These are phyloP conservation scores for Suhomyces kunorum DNA, from an alignment of 1,139 yeast species.

Conservation along the genomic window DNA sequence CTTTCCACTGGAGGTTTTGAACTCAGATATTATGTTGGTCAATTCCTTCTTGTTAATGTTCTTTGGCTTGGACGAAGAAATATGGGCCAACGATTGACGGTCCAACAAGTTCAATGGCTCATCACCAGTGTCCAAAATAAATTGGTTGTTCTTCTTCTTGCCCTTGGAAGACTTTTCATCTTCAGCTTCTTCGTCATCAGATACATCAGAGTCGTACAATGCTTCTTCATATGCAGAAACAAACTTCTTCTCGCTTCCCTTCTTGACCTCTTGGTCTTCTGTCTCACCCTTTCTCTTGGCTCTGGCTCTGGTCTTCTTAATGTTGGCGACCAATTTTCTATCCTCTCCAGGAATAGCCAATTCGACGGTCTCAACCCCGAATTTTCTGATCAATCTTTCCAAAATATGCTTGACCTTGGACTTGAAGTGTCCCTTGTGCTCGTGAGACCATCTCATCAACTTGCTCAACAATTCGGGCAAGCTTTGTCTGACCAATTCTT, in stretches of 20 bases:
- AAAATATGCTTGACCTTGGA: constrained; percentile 88
- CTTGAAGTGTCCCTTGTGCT: constrained; percentile 92
- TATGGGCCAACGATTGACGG: constrained; percentile 78
- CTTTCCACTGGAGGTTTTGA: constrained; percentile 55
- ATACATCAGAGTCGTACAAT: constrained; percentile 57
- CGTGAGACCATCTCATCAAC: constrained; percentile 90
- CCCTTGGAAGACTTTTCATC: constrained; percentile 29
- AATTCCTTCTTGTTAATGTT: constrained; percentile 49
- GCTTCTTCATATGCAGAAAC: constrained; percentile 90
- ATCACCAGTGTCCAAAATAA: constrained; percentile 74
- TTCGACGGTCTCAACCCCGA: constrained; percentile 81
- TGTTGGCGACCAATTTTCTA: constrained; percentile 75
- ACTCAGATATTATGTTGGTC: constrained; percentile 47
- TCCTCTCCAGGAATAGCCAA: constrained; percentile 86
- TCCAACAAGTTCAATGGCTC: constrained; percentile 90
- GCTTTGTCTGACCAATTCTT: constrained; percentile 68
- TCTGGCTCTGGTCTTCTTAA: constrained; percentile 82
- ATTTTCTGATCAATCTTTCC: constrained; percentile 86
- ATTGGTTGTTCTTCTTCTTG: constrained; percentile 52
- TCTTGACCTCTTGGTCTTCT: constrained; percentile 36
- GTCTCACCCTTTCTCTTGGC: constrained; percentile 69
- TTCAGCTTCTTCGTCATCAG: constrained; percentile 43
- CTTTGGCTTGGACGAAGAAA: constrained; percentile 81
- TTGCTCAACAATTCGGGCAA: constrained; percentile 67
- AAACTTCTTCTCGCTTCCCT: constrained; percentile 48